Conservation (phyloP, 1,284 basidiomycete genomes). For the Trichosporon coremiiforme region DNA sequence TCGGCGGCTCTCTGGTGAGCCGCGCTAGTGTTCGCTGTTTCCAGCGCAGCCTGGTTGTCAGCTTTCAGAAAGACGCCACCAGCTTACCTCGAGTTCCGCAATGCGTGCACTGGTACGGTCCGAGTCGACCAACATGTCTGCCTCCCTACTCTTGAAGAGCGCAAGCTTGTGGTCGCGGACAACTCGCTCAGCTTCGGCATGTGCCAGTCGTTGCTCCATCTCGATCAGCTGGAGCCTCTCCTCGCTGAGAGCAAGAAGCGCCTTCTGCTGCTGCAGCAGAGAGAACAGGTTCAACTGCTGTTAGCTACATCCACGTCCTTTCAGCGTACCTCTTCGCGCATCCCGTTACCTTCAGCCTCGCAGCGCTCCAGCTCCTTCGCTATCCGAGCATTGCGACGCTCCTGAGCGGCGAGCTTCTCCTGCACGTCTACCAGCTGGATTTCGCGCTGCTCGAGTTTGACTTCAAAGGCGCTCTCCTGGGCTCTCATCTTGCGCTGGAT, state of each 20-base stretch:
- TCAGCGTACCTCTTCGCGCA: conserved; percentile 48
- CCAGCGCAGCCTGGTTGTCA: conserved; percentile 32
- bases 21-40: conserved; percentile 40
- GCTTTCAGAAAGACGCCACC: neutral
- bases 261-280: conserved; percentile 44
- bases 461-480: conserved; percentile 22
- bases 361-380: conserved; percentile 35
- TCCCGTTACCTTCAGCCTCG: conserved; percentile 36
- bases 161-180: conserved; percentile 50
- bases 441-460: conserved; percentile 8
- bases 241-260: conserved; percentile 43
- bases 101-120: conserved; percentile 35
- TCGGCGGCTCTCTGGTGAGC: conserved; percentile 39
- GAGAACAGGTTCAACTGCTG: conserved; percentile 44
- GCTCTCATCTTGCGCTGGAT: conserved; percentile 34
- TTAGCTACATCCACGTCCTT: neutral
- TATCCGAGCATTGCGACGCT: conserved; percentile 6
- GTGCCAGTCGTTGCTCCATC: conserved; percentile 41
- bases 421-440: neutral
- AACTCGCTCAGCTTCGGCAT: conserved; percentile 41
- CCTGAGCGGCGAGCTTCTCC: neutral
- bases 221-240: conserved; percentile 48
- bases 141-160: conserved; percentile 43
- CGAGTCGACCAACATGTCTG: conserved; percentile 38
- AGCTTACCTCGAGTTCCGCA: conserved; percentile 43